A percentile compares a stretch with the other conserved stretches of the same genome.
Conservation (phyloP, 2,329 filamentous ascomycete species). For the Ophiostoma piceae region DNA sequence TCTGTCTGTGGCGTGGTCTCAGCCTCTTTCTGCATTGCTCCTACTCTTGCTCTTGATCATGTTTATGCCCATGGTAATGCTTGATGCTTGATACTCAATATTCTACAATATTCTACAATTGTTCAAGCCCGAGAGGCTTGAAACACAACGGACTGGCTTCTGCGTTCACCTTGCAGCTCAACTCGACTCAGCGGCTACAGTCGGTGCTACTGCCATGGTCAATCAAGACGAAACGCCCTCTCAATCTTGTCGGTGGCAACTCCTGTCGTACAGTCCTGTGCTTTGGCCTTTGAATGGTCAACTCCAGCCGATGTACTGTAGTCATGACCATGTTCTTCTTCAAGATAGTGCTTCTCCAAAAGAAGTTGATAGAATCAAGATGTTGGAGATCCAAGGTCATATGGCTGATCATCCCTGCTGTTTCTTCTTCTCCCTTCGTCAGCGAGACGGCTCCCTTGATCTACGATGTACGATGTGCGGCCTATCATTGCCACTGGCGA, state of each 20-base stretch:
- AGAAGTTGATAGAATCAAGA: not conserved
- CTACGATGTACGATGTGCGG: not conserved
- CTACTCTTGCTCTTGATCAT: not conserved
- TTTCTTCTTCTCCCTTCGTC: not conserved
- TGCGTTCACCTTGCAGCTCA: not conserved
- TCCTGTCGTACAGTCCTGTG: not conserved
- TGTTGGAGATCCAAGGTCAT: not conserved
- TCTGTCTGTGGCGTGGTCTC: constrained; percentile 3
- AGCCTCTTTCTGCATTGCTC: not conserved
- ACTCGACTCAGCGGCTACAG: not conserved
- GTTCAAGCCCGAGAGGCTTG: not conserved
- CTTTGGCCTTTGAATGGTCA: not conserved
- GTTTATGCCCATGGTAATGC: too few species aligned
- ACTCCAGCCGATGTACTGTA: not conserved
- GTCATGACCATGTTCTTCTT: not conserved
- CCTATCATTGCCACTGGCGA: not conserved
- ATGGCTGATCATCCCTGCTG: not conserved
- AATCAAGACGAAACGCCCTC: constrained; percentile 2
- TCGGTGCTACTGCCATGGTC: not conserved
- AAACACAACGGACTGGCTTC: not conserved
- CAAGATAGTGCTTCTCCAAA: not conserved
- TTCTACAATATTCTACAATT: too few species aligned
- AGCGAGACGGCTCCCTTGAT: not conserved
- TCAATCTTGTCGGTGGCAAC: not conserved
- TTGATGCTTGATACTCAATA: not conserved